Evolutionary conservation across 345 rosid genomes (phyloP), one percentile per base, ranked within the genome.

Genomic region (Toxicodendron radicans): DNA sequence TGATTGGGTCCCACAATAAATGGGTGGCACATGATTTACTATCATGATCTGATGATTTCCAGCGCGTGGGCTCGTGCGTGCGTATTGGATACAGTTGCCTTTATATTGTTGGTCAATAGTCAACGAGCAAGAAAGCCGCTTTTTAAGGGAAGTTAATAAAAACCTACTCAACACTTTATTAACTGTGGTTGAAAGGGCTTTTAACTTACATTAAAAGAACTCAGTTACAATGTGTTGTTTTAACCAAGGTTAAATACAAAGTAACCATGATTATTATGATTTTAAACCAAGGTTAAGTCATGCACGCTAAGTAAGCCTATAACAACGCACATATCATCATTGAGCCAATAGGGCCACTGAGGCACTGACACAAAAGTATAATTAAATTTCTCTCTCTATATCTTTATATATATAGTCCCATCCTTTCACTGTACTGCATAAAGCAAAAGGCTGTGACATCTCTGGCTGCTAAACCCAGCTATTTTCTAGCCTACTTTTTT

Each of bases 291-390:
- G 75, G 80, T 83, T 61, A 70, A 72, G 80, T 83, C 61, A 59
- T 58, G 66, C 18, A 72, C 54, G 58, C 24, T 57, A 49, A 45
- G 57, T 3, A 38, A 43, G 51, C 35, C 56, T 0, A 18, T 3
- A 58, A 43, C 33, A 6, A 30, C 24, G 33, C 58, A 13, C 23
- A n/a, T 57, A 76, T 76, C 82, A 83, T 79, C 78, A 81, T 87
- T 81, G 88, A 82, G 80, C 83, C 86, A 82, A 75, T 84, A 73
- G 83, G 82, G 81, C 73, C 78, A 79, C 90, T 87, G 91, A 79
- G 30, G 58, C 88, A 78, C 76, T 76, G 90, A 78, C 89, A 91
- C 87, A 87, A 85, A 38, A 86, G 91, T 77, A 81, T 80, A 84
- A 74, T 81, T 81, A 85, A 83, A 52, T 73, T 71, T 85, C 74